A percentile compares a stretch with the other conserved stretches of the same genome.
Conservation (phyloP, 805 yeast genomes). For the Torulaspora indica region DNA sequence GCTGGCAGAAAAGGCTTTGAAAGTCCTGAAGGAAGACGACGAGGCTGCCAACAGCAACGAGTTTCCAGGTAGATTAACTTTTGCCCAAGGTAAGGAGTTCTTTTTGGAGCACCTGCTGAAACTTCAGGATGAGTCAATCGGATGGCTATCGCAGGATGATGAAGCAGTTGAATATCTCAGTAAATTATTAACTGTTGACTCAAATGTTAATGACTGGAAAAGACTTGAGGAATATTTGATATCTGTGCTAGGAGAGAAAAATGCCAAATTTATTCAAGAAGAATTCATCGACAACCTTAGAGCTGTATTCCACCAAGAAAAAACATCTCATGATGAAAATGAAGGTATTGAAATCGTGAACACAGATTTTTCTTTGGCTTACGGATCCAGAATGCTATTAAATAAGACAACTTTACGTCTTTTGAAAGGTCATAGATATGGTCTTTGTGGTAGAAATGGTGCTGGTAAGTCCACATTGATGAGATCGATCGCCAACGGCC, state of each 20-base stretch:
- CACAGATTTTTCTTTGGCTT: slow-evolving; percentile 91
- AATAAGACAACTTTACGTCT: slow-evolving; percentile 87
- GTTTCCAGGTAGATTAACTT: slow-evolving; percentile 68
- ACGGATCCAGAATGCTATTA: slow-evolving; percentile 94
- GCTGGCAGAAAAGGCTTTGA: slow-evolving; percentile 79
- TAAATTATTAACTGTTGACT: slow-evolving; percentile 51
- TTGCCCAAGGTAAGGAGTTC: slow-evolving; percentile 49
- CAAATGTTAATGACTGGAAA: slow-evolving; percentile 72
- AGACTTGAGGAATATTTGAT: slow-evolving; percentile 53
- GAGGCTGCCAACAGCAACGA: slow-evolving; percentile 46
- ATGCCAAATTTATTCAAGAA: slow-evolving; percentile 36
- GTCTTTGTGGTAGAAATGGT: slow-evolving; percentile 97
- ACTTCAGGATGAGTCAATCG: slow-evolving; percentile 13
- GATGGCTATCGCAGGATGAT: slow-evolving; percentile 31
- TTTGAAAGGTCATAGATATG: slow-evolving; percentile 92
- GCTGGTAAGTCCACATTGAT: slow-evolving; percentile 97
- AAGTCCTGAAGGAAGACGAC: slow-evolving; percentile 78
- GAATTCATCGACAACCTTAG: slow-evolving; percentile 48
- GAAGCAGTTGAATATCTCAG: slow-evolving; percentile 46
- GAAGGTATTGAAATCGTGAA: slow-evolving; percentile 91
- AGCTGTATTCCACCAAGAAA: slow-evolving; percentile 46
- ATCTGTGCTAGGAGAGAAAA: slow-evolving; percentile 37
- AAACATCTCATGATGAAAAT: slow-evolving; percentile 49
- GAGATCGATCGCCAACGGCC: slow-evolving; percentile 96
- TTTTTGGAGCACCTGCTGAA: slow-evolving; percentile 28